A percentile compares a stretch with the other conserved stretches of the same genome.
phyloP scores from a whole-genome alignment of 2,329 filamentous ascomycete genomes.

The Fusarium illudens region DNA sequence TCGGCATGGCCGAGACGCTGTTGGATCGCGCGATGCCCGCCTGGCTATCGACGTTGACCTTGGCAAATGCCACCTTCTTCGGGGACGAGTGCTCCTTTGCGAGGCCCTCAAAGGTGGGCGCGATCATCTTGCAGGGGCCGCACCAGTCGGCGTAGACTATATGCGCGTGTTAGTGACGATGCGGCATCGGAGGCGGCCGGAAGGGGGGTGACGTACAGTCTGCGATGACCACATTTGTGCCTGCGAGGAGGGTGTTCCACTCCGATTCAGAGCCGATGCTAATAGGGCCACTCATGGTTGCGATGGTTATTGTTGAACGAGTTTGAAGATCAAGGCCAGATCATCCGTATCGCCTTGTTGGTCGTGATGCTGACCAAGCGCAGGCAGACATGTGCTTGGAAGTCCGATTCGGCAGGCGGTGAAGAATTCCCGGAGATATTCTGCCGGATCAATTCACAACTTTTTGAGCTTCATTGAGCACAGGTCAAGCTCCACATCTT shows the following conservation, averaged over 20 bases:
- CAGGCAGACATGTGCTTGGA: not conserved
- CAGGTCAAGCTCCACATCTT: slow-evolving; percentile 3
- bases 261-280: slow-evolving; percentile 72
- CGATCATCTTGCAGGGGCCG: slow-evolving; percentile 90
- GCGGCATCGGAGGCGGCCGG: not conserved
- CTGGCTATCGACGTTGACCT: slow-evolving; percentile 89
- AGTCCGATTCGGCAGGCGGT: slow-evolving; percentile 37
- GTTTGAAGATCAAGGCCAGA: slow-evolving; percentile 30
- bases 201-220: slow-evolving; percentile 76
- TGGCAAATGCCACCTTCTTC: slow-evolving; percentile 86
- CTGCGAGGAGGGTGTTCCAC: slow-evolving; percentile 75
- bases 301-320: slow-evolving; percentile 16
- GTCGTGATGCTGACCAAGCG: slow-evolving; percentile 32
- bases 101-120: slow-evolving; percentile 86
- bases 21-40: slow-evolving; percentile 79
- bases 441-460: slow-evolving; percentile 42
- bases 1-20: slow-evolving; percentile 87
- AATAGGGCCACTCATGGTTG: slow-evolving; percentile 57
- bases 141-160: slow-evolving; percentile 96
- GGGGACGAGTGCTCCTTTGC: slow-evolving; percentile 81
- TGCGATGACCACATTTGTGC: slow-evolving; percentile 82
- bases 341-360: slow-evolving; percentile 27
- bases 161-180: slow-evolving; percentile 40
- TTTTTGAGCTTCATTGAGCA: slow-evolving; percentile 28
- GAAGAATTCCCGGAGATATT: slow-evolving; percentile 26